Evolutionary conservation across 768 basidiomycete species (phyloP).

Genomic region (Russula ochroleuca): DNA sequence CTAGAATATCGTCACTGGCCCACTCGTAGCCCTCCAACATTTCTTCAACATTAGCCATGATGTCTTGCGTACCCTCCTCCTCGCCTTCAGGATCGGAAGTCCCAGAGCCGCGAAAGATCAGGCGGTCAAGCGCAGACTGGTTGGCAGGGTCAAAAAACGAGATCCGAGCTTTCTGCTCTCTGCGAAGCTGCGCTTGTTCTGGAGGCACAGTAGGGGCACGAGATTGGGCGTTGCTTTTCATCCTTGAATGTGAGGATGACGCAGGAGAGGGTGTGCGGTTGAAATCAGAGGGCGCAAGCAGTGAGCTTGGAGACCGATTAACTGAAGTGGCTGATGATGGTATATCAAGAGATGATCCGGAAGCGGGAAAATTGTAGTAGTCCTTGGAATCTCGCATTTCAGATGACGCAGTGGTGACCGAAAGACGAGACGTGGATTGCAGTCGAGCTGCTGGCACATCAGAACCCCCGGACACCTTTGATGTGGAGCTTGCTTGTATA

Average conservation of each 20-base stretch:
- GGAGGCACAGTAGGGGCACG: constrained; percentile 17
- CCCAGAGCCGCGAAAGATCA: constrained; percentile 46
- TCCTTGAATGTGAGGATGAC: constrained; percentile 10
- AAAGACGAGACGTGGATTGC: constrained; percentile 22
- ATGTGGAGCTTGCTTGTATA: neutral
- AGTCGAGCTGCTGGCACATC: constrained; percentile 8
- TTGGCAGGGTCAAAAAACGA: constrained; percentile 82
- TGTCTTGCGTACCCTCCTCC: constrained; percentile 73
- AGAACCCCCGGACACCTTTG: neutral
- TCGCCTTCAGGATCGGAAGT: constrained; percentile 37
- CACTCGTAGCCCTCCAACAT: constrained; percentile 99
- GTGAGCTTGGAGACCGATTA: constrained; percentile 1
- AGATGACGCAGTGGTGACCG: constrained; percentile 20
- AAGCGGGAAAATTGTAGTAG: constrained; percentile 10
- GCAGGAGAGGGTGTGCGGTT: constrained; percentile 22
- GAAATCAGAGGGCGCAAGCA: neutral
- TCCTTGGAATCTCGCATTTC: constrained; percentile 8
- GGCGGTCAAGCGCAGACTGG: constrained; percentile 65
- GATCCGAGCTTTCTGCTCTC: constrained; percentile 65
- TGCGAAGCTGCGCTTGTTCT: constrained; percentile 42
- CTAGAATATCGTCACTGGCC: constrained; percentile 77
- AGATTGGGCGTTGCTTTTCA: neutral
- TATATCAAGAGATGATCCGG: constrained; percentile 22
- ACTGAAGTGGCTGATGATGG: constrained; percentile 23
- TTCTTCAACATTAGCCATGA: constrained; percentile 90